A percentile compares a stretch with the other conserved stretches of the same genome.
Conservation (phyloP, 1,139 yeast genomes). For the Lizanozyma gosingica region DNA sequence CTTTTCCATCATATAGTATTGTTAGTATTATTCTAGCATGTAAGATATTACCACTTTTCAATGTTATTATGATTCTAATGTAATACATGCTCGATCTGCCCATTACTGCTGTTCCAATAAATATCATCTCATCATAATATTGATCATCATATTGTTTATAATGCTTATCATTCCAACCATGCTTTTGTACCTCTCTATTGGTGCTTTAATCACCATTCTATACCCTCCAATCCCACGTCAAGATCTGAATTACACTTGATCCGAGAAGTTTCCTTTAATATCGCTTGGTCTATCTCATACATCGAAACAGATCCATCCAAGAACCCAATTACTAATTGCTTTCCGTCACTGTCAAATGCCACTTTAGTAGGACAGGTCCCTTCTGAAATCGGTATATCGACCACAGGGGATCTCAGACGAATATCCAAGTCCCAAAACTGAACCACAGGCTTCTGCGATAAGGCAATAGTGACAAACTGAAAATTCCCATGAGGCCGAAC, state of each 20-base stretch:
- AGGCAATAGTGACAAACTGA: constrained; percentile 43
- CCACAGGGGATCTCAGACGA: constrained; percentile 30
- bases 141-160: no score
- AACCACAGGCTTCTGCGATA: constrained; percentile 27
- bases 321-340: constrained; percentile 16
- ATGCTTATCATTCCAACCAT: no score
- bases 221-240: constrained; percentile 9
- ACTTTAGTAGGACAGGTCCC: constrained; percentile 11
- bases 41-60: no score
- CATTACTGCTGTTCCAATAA: no score
- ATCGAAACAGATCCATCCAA: constrained; percentile 16
- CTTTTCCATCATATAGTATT: no score
- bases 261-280: neutral
- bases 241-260: constrained; percentile 2
- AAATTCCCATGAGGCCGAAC: constrained; percentile 32
- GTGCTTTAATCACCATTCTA: constrained; percentile 1
- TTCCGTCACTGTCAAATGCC: constrained; percentile 16
- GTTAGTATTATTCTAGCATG: no score
- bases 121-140: no score
- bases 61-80: no score
- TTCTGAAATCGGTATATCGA: constrained; percentile 12
- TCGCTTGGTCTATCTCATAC: constrained; percentile 14
- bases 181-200: no score
- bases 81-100: no score
- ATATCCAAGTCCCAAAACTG: constrained; percentile 47